Evolutionary conservation across 129 eudicot species (phyloP).

Genomic region (Silybum marianum): DNA sequence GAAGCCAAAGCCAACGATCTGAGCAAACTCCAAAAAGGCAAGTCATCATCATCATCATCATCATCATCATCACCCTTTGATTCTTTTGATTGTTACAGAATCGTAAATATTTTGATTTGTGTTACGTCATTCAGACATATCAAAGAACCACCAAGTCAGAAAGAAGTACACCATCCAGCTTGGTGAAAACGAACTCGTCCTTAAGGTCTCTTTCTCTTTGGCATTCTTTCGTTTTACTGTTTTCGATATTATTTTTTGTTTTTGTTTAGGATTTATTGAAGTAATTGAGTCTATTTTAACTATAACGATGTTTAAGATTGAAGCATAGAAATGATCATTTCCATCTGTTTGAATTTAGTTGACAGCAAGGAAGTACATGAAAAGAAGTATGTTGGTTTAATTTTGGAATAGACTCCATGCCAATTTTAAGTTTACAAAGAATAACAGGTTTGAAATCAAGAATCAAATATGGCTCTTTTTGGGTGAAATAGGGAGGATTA

Average conservation of each 20-base stretch:
- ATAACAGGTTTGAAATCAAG: neutral
- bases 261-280: neutral
- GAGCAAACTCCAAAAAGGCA: constrained; percentile 85
- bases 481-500: neutral
- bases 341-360: neutral
- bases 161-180: constrained; percentile 97
- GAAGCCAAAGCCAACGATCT: constrained; percentile 92
- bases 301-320: neutral
- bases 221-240: neutral
- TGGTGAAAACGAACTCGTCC: constrained; percentile 98
- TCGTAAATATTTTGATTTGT: neutral
- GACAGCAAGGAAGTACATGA: neutral
- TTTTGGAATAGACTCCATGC: neutral
- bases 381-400: neutral
- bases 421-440: neutral
- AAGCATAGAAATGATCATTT: neutral
- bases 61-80: neutral
- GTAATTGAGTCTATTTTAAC: neutral
- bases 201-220: constrained; percentile 54
- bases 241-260: neutral
- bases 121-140: constrained; percentile 45
- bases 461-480: neutral
- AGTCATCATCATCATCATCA: constrained; percentile 10
- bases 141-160: constrained; percentile 88
- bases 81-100: neutral